Base-by-base conservation (phyloP, 768 basidiomycete genomes). In the Suillus variegatus region DNA sequence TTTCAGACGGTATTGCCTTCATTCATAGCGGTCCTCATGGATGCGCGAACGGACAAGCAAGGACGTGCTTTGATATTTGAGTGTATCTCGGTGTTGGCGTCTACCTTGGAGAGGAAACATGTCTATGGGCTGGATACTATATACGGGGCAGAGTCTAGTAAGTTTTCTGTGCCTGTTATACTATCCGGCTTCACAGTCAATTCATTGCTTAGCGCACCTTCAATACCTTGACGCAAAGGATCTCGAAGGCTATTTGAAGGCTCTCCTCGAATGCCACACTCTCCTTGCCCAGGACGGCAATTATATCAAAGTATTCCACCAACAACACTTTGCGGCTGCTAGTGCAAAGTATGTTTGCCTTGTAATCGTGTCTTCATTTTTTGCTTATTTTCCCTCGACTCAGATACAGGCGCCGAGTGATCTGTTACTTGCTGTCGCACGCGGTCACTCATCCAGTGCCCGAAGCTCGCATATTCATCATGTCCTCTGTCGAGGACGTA, bases 401-500 rank as follows among this genome's bases (percentile, higher is more conserved):
- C 47, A 94, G 93, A 63, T 88, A 89, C 75, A 92, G 87, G 72
- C 84, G 85, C 66, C 85, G 88, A 14, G 78, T 95, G 51, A 71
- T 93, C 49, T 93, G 90, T 72, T 95, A 85, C 75, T 75, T 97
- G 0, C 78, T 93, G 7, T 95, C 95, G 2, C 96, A 98, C 73
- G 81, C 91, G 67, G 82, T 84, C 56, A 84, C 86, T 5, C 84
- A 91, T 67, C 76, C 81, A 2, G 72, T 85, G 4, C 75, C 84
- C 3, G 65, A 70, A 1, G 82, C 85, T 20, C 86, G 88, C 66
- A 72, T 85, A 13, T 72, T 78, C 13, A 76, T 98, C 0, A 80
- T 98, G 20, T 77, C 68, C 6, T 77, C 80, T 41, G 63, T 87
- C 12, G 71, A 76, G 60, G 72, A 72, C 8, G 77, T 88, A 18